Percentiles rank a stretch among this genome's conserved stretches.
Conservation (phyloP, 139 green algal species). For the Tetraselmis chui region DNA sequence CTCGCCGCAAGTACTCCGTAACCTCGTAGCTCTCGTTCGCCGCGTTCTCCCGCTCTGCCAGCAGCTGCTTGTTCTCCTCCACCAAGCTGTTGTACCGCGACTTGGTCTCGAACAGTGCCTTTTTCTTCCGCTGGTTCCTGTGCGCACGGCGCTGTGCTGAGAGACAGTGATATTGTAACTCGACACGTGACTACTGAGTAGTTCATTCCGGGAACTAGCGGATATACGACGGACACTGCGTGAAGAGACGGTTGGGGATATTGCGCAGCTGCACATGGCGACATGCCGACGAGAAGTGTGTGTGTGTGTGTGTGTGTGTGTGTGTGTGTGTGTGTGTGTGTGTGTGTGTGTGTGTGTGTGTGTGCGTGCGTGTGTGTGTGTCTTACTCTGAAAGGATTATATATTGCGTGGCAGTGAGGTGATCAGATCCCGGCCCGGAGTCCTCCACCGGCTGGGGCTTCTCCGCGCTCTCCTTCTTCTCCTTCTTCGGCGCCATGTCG, state of each 20-base stretch:
- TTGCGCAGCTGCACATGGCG: too few species aligned
- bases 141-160: too few species aligned
- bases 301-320: too few species aligned
- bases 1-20: slow-evolving; percentile 54
- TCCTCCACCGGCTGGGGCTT: not conserved
- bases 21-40: slow-evolving; percentile 62
- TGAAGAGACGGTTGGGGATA: too few species aligned
- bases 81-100: slow-evolving; percentile 39
- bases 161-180: not conserved
- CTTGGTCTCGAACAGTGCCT: slow-evolving; percentile 50
- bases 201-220: too few species aligned
- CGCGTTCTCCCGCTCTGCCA: slow-evolving; percentile 45
- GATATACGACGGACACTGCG: too few species aligned
- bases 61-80: slow-evolving; percentile 51
- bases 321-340: too few species aligned
- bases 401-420: slow-evolving; percentile 56
- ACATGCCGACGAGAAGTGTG: too few species aligned
- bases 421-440: not conserved
- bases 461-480: not conserved
- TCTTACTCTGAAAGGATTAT: slow-evolving; percentile 59
- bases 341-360: too few species aligned
- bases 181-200: not conserved
- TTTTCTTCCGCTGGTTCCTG: slow-evolving; percentile 72
- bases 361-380: too few species aligned
- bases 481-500: not conserved